Evolutionary conservation across 179 eudicot genomes (phyloP).

Genomic region (Patellifolia procumbens): DNA sequence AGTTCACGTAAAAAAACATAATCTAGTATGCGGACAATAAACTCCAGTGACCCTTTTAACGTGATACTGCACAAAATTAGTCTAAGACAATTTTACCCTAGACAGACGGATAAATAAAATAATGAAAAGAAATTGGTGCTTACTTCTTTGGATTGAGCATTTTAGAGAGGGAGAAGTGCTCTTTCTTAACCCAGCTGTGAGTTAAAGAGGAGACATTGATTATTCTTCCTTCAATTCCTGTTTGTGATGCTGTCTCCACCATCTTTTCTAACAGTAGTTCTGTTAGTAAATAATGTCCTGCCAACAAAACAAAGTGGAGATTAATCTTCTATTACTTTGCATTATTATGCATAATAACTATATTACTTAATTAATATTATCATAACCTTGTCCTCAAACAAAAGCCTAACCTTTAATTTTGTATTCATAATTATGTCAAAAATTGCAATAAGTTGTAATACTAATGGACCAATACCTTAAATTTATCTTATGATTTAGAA

Average conservation of each 20-base stretch:
- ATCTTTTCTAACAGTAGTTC: slow-evolving; percentile 81
- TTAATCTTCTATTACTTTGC: not conserved
- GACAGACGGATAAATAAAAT: not conserved
- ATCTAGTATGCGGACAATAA: too few relatives aligned
- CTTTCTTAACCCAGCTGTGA: slow-evolving; percentile 76
- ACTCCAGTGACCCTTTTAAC: too few relatives aligned
- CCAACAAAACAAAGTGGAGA: slow-evolving; percentile 20
- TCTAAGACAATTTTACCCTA: too few relatives aligned
- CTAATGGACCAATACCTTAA: too few relatives aligned
- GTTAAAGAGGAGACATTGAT: slow-evolving; percentile 82
- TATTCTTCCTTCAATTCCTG: slow-evolving; percentile 73
- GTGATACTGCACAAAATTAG: too few relatives aligned
- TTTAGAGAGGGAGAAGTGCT: slow-evolving; percentile 51
- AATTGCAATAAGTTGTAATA: too few relatives aligned
- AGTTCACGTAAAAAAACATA: too few relatives aligned
- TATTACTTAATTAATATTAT: not conserved
- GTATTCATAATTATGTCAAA: too few relatives aligned
- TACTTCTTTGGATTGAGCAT: slow-evolving; percentile 65
- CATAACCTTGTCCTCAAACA: not conserved
- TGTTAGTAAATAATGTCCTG: slow-evolving; percentile 92
- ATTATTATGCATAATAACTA: not conserved
- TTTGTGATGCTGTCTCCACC: slow-evolving; percentile 78
- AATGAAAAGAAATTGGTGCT: not conserved
- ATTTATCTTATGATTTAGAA: too few relatives aligned
- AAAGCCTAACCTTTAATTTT: too few relatives aligned